Conservation (phyloP, 345 rosid genomes). For the Citrus hindsii region DNA sequence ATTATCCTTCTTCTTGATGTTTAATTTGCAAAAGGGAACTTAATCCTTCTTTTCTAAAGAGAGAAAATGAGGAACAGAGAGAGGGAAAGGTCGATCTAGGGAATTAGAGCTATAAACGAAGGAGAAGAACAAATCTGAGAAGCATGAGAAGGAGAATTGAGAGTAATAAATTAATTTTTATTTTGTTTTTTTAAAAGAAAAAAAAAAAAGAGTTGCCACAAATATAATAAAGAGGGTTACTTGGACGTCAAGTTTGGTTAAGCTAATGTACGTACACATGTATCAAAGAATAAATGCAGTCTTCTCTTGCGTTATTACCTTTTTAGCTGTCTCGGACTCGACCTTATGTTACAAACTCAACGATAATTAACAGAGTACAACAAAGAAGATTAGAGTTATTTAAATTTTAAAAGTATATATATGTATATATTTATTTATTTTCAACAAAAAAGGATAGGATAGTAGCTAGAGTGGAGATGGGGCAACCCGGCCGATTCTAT, state of each 20-base stretch:
- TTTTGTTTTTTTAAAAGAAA: too few species aligned
- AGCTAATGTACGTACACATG: constrained; percentile 41
- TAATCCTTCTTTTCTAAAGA: constrained; percentile 20
- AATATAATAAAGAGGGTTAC: constrained; percentile 38
- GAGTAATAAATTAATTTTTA: too few species aligned
- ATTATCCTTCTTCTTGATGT: constrained; percentile 17
- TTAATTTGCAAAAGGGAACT: constrained; percentile 15
- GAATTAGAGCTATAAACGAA: background rate
- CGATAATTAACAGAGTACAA: background rate
- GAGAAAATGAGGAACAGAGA: too few species aligned
- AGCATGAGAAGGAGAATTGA: background rate
- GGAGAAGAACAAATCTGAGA: constrained; percentile 12
- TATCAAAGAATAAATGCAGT: constrained; percentile 24
- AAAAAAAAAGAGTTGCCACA: background rate
- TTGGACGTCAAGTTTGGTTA: constrained; percentile 74
- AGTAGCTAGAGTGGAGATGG: constrained; percentile 17
- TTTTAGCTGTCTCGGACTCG: background rate
- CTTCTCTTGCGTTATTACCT: constrained; percentile 1
- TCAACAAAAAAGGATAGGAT: too few species aligned
- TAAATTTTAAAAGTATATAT: too few species aligned
- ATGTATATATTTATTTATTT: too few species aligned
- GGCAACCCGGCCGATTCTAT: constrained; percentile 14
- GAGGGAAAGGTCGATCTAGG: too few species aligned
- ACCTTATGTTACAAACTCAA: background rate
- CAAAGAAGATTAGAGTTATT: too few species aligned